phyloP scores from a whole-genome alignment of 345 rosid genomes.

The Eucalyptus pauciflora region DNA sequence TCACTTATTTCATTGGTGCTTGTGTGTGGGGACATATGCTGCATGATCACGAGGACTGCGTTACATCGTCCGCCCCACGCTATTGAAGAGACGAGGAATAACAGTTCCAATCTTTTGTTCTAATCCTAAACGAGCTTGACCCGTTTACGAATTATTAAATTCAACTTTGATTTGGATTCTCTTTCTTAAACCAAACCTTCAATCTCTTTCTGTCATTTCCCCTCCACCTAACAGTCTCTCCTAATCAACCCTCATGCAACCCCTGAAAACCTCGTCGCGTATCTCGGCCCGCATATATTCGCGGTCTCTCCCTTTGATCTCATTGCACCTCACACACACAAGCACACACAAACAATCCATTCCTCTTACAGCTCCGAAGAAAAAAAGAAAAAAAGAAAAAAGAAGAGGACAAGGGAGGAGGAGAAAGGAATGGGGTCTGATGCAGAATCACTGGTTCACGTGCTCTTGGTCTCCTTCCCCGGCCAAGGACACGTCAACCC shows the following conservation, averaged over 20 bases:
- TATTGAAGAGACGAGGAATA: background rate
- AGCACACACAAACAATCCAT: background rate
- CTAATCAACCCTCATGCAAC: background rate
- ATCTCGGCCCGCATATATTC: background rate
- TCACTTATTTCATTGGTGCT: background rate
- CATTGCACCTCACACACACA: background rate
- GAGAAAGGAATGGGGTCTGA: conserved; percentile 16
- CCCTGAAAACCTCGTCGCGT: background rate
- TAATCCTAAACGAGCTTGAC: background rate
- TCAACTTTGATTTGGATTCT: background rate
- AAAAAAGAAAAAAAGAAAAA: background rate
- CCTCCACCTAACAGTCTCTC: background rate
- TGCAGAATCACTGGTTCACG: conserved; percentile 29
- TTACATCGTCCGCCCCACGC: background rate
- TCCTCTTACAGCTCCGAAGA: background rate
- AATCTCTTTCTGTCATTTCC: background rate
- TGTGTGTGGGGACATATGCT: background rate
- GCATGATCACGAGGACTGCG: background rate
- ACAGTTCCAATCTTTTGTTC: background rate
- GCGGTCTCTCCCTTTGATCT: background rate
- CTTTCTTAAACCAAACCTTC: background rate
- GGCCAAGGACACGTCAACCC: conserved; percentile 89
- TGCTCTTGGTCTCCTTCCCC: conserved; percentile 64
- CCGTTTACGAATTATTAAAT: background rate
- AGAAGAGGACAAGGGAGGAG: background rate